Conservation (phyloP, 257 asterid species). For the Solanum sejunctum region DNA sequence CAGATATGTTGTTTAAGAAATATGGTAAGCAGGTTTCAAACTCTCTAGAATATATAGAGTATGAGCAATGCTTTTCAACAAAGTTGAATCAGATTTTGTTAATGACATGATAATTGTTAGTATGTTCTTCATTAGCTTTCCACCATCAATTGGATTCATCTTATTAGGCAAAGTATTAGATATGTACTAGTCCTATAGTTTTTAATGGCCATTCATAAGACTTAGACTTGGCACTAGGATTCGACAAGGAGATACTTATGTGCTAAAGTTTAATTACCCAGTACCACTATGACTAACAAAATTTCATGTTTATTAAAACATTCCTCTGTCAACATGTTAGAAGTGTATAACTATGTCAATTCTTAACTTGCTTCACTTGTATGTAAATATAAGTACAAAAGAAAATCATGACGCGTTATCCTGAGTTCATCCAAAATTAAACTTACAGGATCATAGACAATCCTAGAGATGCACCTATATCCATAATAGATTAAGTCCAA, state of each 20-base stretch:
- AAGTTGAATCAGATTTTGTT: neutral
- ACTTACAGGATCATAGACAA: neutral
- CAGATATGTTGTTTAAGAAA: neutral
- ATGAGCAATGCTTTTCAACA: neutral
- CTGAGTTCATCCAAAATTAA: no score
- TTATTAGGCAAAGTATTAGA: neutral
- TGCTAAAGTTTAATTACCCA: neutral
- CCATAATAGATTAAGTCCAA: neutral
- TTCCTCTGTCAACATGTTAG: neutral
- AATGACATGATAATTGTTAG: neutral
- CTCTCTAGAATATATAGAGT: neutral
- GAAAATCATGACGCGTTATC: neutral
- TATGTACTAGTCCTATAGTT: neutral
- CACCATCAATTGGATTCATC: neutral
- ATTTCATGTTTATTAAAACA: neutral
- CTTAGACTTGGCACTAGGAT: neutral
- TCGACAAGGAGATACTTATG: neutral
- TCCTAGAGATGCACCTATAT: neutral
- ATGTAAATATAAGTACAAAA: neutral
- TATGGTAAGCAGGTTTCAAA: neutral
- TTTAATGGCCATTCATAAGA: neutral
- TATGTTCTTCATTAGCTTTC: neutral
- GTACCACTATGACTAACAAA: neutral
- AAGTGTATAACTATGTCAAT: neutral
- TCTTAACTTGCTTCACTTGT: neutral